Base-by-base conservation (phyloP, 805 yeast genomes). In the Priceomyces medius region DNA sequence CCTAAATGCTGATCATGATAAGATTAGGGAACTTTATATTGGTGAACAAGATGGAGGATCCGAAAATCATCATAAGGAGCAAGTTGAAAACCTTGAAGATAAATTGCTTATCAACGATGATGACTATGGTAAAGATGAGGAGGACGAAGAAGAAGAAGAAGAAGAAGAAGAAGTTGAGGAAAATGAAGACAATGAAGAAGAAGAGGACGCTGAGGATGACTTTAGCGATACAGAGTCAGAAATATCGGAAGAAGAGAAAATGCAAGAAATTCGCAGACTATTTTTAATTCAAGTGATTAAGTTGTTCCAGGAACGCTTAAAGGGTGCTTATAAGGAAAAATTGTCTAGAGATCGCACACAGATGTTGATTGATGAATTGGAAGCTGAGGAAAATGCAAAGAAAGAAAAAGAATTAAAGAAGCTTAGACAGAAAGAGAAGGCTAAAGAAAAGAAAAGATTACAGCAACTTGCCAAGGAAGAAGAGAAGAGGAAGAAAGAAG, bases 201-300 rank as follows among this genome's bases (percentile, higher is more conserved):
- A 66, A 7, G 74, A 65, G 3, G 70, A 63, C 8, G 76, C 68
- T n/a, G 69, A 55, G 58, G 80, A 74, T 45, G 55, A 49, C 3
- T 53, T 52, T 1, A 56, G 65, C 38, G 67, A 65, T 40, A 57
- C 61, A 6, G 70, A 64, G 33, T 54, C 61, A 3, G 71, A 64
- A 43, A 61, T 64, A 8, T 58, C 65, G 0, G 83, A 81, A 39
- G 84, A 79, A 45, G 83, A 67, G 73, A 58, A 89, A 38, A 64
- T 86, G 54, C 83, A 80, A 53, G 95, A 89, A 62, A 83, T 91
- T 9, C 83, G 90, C 28, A 80, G 85, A 19, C 76, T 88, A 72
- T 76, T 90, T 46, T 88, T 87, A 53, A 73, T 86, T 40, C 85
- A 88, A 42, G 86, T 90, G 1, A 83, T 93, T 3, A 80, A 87